Evolutionary conservation across 306 rosid genomes (phyloP).

Genomic region (Quercus engelmannii): DNA sequence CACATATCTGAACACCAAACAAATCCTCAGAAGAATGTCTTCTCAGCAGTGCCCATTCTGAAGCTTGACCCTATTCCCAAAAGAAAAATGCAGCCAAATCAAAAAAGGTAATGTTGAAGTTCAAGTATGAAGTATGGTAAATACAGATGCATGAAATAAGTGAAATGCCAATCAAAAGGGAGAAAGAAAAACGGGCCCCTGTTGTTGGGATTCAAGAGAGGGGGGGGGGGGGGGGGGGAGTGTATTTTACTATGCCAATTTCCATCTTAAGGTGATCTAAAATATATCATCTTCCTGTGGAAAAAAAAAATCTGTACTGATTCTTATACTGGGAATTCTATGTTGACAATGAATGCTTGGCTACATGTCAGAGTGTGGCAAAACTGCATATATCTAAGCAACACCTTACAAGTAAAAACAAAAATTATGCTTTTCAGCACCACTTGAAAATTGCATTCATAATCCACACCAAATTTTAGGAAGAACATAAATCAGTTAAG

Average conservation of each 20-base stretch:
- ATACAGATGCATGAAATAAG: not conserved
- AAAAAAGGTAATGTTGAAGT: not conserved
- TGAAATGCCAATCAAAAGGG: not conserved
- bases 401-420: not conserved
- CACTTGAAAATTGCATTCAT: not conserved
- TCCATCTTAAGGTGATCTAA: not conserved
- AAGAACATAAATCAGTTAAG: not conserved
- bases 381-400: not conserved
- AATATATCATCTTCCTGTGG: not conserved
- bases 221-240: too few relatives aligned
- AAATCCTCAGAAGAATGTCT: conserved; percentile 83
- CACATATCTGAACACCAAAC: conserved; percentile 95
- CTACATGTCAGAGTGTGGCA: not conserved
- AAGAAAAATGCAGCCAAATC: conserved; percentile 5
- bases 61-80: conserved; percentile 81
- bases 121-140: not conserved
- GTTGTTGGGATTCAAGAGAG: not conserved
- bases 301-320: not conserved
- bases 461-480: not conserved
- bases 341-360: not conserved
- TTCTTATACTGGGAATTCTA: not conserved
- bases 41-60: conserved; percentile 94
- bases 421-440: not conserved
- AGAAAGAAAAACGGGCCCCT: not conserved
- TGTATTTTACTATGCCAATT: not conserved